Conservation (phyloP, 2,329 filamentous ascomycete genomes). For the Alternaria sp. region DNA sequence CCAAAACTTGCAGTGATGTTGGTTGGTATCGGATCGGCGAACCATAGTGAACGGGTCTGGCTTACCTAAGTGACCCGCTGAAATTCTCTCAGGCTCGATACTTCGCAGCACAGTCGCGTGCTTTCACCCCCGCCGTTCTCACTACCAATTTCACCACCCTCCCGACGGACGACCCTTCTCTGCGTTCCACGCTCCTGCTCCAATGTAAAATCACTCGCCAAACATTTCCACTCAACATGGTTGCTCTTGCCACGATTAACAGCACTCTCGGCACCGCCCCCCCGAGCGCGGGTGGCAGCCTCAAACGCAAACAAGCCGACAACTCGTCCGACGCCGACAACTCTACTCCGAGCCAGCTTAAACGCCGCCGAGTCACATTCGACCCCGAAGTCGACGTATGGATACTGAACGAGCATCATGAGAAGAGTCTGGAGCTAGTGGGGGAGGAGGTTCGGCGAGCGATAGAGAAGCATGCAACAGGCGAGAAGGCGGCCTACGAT, state of each 20-base stretch:
- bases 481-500: constrained; percentile 66
- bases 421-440: constrained; percentile 65
- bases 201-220: constrained; percentile 42
- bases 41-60: constrained; percentile 7
- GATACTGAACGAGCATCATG: constrained; percentile 55
- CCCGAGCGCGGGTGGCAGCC: constrained; percentile 45
- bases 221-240: constrained; percentile 40
- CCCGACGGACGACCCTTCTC: constrained; percentile 7
- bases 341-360: constrained; percentile 48
- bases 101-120: constrained; percentile 25
- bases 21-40: constrained; percentile 4
- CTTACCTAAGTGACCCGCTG: constrained; percentile 27
- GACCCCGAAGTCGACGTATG: constrained; percentile 58
- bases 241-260: constrained; percentile 50
- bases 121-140: constrained; percentile 26
- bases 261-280: constrained; percentile 40
- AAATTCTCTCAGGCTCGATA: constrained; percentile 19
- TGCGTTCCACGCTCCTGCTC: constrained; percentile 18
- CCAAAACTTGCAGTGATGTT: background rate
- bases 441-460: constrained; percentile 69
- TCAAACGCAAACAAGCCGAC: constrained; percentile 51
- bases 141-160: constrained; percentile 22
- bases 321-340: constrained; percentile 45
- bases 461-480: constrained; percentile 61
- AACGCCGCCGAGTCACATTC: constrained; percentile 60